Conservation (phyloP, 345 rosid species). For the Salix suchowensis region DNA sequence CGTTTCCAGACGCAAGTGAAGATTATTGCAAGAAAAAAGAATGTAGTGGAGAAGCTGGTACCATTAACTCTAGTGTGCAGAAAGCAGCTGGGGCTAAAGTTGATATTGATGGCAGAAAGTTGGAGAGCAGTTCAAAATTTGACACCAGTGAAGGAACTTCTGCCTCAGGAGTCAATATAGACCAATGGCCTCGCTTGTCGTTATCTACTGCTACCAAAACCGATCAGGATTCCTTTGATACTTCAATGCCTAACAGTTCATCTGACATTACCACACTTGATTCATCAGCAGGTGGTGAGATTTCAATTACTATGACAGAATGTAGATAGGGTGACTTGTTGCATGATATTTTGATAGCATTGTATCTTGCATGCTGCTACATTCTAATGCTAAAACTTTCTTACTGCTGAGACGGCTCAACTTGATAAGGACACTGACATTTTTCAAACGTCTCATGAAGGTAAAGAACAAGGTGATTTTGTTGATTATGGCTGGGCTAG, state of each 20-base stretch:
- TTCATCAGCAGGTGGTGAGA: constrained; percentile 51
- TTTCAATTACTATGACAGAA: constrained; percentile 18
- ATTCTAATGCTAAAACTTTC: constrained; percentile 29
- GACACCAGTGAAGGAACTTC: constrained; percentile 39
- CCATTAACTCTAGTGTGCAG: constrained; percentile 35
- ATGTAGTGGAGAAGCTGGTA: constrained; percentile 40
- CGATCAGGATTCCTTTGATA: constrained; percentile 42
- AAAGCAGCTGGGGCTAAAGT: constrained; percentile 35
- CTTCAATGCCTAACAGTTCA: constrained; percentile 43
- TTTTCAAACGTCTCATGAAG: constrained; percentile 50
- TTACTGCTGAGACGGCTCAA: constrained; percentile 45
- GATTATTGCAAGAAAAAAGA: constrained; percentile 44
- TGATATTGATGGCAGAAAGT: constrained; percentile 38
- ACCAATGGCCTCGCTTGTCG: constrained; percentile 52
- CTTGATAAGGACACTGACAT: constrained; percentile 47
- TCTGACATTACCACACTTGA: constrained; percentile 40
- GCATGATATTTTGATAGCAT: constrained; percentile 2
- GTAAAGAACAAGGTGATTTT: constrained; percentile 70
- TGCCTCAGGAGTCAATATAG: constrained; percentile 43
- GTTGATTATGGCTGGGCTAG: constrained; percentile 83
- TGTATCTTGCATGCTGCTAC: not conserved
- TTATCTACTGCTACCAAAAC: constrained; percentile 39
- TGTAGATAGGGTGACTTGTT: constrained; percentile 17
- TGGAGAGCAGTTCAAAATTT: constrained; percentile 39
- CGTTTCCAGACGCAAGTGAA: constrained; percentile 50